Evolutionary conservation across 345 rosid species (phyloP).

Genomic region (Rhodomyrtus tomentosa): DNA sequence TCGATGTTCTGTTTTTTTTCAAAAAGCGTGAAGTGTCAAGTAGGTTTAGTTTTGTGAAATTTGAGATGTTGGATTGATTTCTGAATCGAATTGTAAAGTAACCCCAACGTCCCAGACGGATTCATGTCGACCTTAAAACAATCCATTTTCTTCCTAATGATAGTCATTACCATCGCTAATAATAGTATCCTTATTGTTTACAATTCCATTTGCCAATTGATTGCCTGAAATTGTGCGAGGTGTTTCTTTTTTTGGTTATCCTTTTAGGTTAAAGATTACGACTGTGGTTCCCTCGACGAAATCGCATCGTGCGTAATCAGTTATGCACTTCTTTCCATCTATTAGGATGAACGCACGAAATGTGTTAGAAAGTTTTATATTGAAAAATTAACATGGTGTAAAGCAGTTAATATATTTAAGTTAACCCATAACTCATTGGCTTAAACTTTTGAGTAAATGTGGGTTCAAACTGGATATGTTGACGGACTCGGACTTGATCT

Average conservation of each 20-base stretch:
- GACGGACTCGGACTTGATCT: too few species aligned
- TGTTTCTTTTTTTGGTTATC: background rate
- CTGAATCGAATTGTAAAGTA: rapidly evolving
- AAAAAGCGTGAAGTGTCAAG: background rate
- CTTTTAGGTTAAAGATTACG: background rate
- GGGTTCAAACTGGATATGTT: too few species aligned
- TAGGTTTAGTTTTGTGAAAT: background rate
- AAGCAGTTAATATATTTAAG: too few species aligned
- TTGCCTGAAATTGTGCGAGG: background rate
- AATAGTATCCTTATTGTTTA: background rate
- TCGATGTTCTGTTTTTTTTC: rapidly evolving
- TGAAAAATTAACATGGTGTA: too few species aligned
- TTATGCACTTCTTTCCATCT: background rate
- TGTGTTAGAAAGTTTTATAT: too few species aligned
- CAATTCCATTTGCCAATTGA: background rate
- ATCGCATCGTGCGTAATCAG: background rate
- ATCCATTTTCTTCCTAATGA: rapidly evolving
- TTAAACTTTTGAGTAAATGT: too few species aligned
- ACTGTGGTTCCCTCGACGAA: background rate
- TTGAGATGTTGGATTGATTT: background rate
- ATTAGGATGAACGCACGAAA: too few species aligned
- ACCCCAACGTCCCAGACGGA: background rate
- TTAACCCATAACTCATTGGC: too few species aligned
- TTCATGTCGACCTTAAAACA: background rate
- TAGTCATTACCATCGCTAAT: background rate